A percentile compares a stretch with the other conserved stretches of the same genome.
Evolutionary conservation across 495 filamentous ascomycete species (phyloP).

Genomic region (Chaetomidium leptoderma): DNA sequence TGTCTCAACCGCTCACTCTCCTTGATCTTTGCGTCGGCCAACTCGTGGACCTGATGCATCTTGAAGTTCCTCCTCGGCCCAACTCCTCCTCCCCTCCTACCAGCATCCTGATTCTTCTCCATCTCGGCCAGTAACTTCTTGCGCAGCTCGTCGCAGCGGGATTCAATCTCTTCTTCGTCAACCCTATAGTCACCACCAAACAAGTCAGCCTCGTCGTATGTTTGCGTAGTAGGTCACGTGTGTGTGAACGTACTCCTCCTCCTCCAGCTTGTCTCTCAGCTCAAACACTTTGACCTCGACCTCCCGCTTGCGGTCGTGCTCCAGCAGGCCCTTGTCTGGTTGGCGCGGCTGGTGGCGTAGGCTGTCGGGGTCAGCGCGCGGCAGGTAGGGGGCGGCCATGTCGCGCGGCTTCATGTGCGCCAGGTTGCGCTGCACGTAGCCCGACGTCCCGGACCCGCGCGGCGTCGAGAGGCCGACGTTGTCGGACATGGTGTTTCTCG

Average conservation of each 20-base stretch:
- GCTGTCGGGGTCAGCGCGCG: constrained; percentile 52
- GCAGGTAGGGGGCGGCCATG: constrained; percentile 53
- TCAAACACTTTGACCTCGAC: constrained; percentile 92
- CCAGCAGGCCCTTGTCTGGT: constrained; percentile 86
- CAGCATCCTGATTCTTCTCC: constrained; percentile 34
- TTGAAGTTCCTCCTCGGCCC: constrained; percentile 60
- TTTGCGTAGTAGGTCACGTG: too few relatives aligned
- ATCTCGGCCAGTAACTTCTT: constrained; percentile 58
- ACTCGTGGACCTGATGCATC: constrained; percentile 90
- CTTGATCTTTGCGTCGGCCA: constrained; percentile 92
- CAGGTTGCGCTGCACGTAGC: constrained; percentile 93
- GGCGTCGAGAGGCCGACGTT: constrained; percentile 97
- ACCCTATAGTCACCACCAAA: constrained; percentile 41
- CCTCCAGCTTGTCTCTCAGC: constrained; percentile 81
- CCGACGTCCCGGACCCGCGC: constrained; percentile 89
- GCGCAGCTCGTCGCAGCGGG: constrained; percentile 57
- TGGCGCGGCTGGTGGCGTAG: constrained; percentile 69
- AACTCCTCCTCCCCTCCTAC: constrained; percentile 14
- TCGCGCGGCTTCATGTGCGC: constrained; percentile 81
- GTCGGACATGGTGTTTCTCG: constrained; percentile 80
- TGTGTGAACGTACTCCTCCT: constrained; percentile 64
- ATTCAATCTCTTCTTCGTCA: constrained; percentile 76
- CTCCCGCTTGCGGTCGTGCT: constrained; percentile 84
- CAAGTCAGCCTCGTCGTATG: too few relatives aligned
- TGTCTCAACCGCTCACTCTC: constrained; percentile 86